Evolutionary conservation across 73 alveolate species (phyloP).

Genomic region (Paramecium sexaurelia): DNA sequence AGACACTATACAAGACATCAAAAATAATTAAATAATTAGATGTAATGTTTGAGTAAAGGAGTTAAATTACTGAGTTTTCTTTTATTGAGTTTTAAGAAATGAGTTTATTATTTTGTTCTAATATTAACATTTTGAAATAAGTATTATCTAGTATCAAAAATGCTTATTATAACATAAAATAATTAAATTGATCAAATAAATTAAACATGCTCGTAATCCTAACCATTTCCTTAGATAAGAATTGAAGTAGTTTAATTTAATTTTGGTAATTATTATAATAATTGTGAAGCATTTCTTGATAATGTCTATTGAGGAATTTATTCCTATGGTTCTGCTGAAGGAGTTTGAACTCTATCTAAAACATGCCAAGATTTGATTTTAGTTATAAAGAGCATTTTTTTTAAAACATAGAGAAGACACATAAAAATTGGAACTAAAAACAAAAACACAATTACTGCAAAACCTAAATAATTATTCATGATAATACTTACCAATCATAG

Average conservation of each 20-base stretch:
- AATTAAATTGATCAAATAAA: not conserved
- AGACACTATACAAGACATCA: too few relatives aligned
- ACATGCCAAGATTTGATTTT: conserved; percentile 39
- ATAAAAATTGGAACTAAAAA: conserved; percentile 38
- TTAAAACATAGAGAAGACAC: conserved; percentile 29
- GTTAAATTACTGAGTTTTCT: not conserved
- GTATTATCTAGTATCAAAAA: not conserved
- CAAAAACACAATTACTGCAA: not conserved
- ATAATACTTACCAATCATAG: conserved; percentile 16
- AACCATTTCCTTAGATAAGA: conserved; percentile 3
- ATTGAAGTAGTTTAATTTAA: conserved; percentile 40
- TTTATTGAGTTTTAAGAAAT: too few relatives aligned
- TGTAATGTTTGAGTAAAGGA: not conserved
- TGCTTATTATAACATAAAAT: not conserved
- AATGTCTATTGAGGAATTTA: not conserved
- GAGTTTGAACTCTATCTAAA: conserved; percentile 12
- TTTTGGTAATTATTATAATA: conserved; percentile 1
- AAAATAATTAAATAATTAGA: too few relatives aligned
- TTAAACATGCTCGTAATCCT: conserved; percentile 35
- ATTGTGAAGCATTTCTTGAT: conserved; percentile 22
- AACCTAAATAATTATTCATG: not conserved
- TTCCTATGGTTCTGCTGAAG: not conserved
- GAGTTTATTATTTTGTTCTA: not conserved
- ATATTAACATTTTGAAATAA: too few relatives aligned
- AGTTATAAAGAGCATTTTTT: conserved; percentile 37